Percentiles rank a stretch among this genome's conserved stretches.
These are phyloP conservation scores for Daldinia concentrica DNA, from an alignment of 495 filamentous ascomycete genomes.

Conservation along the genomic window DNA sequence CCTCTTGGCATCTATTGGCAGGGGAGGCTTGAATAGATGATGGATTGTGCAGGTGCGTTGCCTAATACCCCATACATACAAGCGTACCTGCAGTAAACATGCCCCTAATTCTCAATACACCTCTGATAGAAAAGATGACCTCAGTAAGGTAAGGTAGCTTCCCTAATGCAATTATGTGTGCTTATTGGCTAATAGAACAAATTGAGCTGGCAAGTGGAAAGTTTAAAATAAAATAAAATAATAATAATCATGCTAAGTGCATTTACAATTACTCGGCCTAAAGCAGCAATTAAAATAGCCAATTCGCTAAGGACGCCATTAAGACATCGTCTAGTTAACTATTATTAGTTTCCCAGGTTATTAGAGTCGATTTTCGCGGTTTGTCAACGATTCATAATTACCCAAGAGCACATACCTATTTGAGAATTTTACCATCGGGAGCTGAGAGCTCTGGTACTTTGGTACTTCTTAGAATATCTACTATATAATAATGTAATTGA, in stretches of 20 bases:
- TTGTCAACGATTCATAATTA: conserved; percentile 30
- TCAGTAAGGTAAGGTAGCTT: background rate
- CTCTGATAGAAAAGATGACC: background rate
- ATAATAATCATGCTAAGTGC: background rate
- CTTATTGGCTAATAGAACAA: background rate
- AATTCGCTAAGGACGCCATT: conserved; percentile 18
- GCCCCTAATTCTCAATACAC: background rate
- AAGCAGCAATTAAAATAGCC: conserved; percentile 28
- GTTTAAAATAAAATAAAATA: no score
- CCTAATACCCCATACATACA: conserved; percentile 16
- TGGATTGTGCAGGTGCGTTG: conserved; percentile 30
- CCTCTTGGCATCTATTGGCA: conserved; percentile 32
- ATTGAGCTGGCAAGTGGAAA: background rate
- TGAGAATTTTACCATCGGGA: conserved; percentile 11
- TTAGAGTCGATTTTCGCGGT: background rate
- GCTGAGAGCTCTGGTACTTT: conserved; percentile 9
- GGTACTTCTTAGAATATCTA: background rate
- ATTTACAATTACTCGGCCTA: conserved; percentile 13
- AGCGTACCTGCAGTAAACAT: conserved; percentile 28
- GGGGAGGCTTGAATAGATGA: conserved; percentile 19
- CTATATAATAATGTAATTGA: background rate
- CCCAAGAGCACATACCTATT: conserved; percentile 10
- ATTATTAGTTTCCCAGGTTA: conserved; percentile 24
- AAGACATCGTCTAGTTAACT: conserved; percentile 17
- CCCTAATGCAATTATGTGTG: background rate